Conservation (phyloP, 805 yeast genomes). For the Pichia nanzhaoensis region DNA sequence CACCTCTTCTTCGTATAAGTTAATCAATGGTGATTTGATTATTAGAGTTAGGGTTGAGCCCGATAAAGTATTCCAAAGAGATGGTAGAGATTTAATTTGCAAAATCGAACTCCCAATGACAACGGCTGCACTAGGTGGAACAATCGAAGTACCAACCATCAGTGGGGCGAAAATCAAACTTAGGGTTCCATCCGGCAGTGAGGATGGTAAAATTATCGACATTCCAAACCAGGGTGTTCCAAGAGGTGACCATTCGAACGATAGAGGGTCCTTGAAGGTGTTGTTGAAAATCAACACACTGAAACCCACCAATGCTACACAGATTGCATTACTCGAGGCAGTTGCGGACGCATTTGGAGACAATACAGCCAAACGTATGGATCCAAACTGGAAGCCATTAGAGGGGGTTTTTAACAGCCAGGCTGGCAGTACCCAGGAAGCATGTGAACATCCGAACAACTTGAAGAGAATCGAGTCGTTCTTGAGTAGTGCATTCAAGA, state of each 20-base stretch:
- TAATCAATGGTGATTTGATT: slow-evolving; percentile 80
- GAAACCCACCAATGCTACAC: slow-evolving; percentile 75
- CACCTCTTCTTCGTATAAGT: slow-evolving; percentile 59
- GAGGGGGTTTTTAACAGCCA: slow-evolving; percentile 16
- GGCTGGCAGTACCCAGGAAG: neutral
- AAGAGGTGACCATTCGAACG: slow-evolving; percentile 29
- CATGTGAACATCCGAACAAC: slow-evolving; percentile 38
- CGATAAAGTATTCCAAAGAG: slow-evolving; percentile 64
- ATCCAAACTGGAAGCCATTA: slow-evolving; percentile 39
- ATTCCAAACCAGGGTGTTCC: slow-evolving; percentile 90
- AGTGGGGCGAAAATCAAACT: slow-evolving; percentile 66
- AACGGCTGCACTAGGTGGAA: slow-evolving; percentile 95
- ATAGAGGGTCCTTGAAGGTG: slow-evolving; percentile 77
- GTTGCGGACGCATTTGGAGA: slow-evolving; percentile 89
- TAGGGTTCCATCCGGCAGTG: slow-evolving; percentile 80
- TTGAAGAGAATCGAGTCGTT: slow-evolving; percentile 52
- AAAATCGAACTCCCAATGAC: slow-evolving; percentile 77
- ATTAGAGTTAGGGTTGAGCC: slow-evolving; percentile 72
- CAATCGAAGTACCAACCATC: slow-evolving; percentile 82
- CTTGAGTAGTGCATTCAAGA: slow-evolving; percentile 52
- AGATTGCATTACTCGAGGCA: slow-evolving; percentile 85
- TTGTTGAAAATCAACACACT: slow-evolving; percentile 62
- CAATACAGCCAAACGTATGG: slow-evolving; percentile 64
- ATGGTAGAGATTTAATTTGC: slow-evolving; percentile 59
- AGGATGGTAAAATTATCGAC: slow-evolving; percentile 62